Base-by-base conservation (phyloP, 495 filamentous ascomycete species). In the Penicillium macrosclerotiorum region DNA sequence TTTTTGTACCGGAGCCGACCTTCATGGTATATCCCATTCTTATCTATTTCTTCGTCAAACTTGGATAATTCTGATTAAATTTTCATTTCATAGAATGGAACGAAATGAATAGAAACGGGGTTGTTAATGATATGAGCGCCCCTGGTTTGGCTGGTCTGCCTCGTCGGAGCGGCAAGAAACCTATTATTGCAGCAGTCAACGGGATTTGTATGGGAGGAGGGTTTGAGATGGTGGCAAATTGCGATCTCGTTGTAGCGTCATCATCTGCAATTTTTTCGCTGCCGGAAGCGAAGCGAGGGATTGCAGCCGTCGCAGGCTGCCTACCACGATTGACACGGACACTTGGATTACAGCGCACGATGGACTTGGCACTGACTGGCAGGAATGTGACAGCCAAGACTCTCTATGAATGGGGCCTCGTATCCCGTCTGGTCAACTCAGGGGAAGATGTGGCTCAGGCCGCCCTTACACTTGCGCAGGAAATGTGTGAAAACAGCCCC, bases 161-260 rank as follows among this genome's bases (percentile, higher is more conserved):
- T 8, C 72, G 79, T 13, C 71, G 80, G 13, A 57, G 50, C 18
- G 73, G 73, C 30, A 63, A 52, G 42, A 72, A 73, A 43, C 88
- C 87, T 12, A 71, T 92, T 25, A 82, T 92, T 42, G 79, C 79
- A 8, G 88, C 88, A 4, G 82, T 90, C 22, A 84, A 88, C 57
- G 88, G 88, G n/a, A 59, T 82, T n/a, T 81, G 79, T 50, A 71
- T 85, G 44, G 88, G 88, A 11, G 88, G 87, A 34, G 88, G 87
- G 2, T 78, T 81, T 45, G 88, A 92, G 65, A 84, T 88, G 68
- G 66, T 79, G 2, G 68, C 82, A 3, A 90, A 89, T 47, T 79
- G 77, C 57, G 87, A 91, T 64, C 55, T 90, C 5, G 77, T 88
- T 1, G 42, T 90, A 19, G 85, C 85, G 13, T 66, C 74, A 3